Conservation (phyloP, 1,284 basidiomycete species). For the Serendipita sp. region DNA sequence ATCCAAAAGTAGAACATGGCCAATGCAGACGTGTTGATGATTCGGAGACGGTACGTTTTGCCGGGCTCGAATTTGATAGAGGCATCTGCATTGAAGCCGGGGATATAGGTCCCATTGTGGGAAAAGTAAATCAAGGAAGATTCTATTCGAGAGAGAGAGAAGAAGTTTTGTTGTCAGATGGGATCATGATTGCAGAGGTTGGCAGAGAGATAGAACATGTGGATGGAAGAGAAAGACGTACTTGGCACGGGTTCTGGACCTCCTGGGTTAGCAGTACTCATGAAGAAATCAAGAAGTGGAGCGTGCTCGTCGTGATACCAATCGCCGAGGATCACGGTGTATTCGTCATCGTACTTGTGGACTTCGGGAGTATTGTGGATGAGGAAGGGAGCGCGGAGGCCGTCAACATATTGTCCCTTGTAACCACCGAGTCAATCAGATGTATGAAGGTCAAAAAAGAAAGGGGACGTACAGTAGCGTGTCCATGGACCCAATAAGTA, state of each 20-base stretch:
- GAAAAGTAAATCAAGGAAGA: conserved; percentile 75
- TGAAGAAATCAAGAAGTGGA: conserved; percentile 52
- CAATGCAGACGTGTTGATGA: conserved; percentile 70
- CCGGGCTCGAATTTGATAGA: conserved; percentile 73
- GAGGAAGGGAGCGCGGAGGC: conserved; percentile 63
- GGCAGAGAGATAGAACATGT: not conserved
- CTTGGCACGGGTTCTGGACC: conserved; percentile 82
- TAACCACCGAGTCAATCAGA: conserved; percentile 3
- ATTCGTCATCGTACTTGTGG: conserved; percentile 81
- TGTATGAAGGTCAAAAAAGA: conserved; percentile 10
- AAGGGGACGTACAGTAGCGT: conserved; percentile 32
- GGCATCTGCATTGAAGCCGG: conserved; percentile 76
- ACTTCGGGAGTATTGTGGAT: conserved; percentile 50
- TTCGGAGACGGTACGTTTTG: conserved; percentile 51
- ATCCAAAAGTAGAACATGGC: conserved; percentile 75
- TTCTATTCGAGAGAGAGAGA: conserved; percentile 30
- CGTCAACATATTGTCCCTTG: conserved; percentile 78
- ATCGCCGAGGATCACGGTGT: conserved; percentile 69
- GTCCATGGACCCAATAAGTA: conserved; percentile 81
- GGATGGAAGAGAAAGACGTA: conserved; percentile 19
- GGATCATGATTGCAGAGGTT: not conserved
- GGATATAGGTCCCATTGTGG: conserved; percentile 57
- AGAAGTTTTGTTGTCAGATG: conserved; percentile 3
- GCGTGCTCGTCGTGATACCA: conserved; percentile 75
- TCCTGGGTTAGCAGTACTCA: conserved; percentile 61